A percentile compares a stretch with the other conserved stretches of the same genome.
Conservation (phyloP, 163 green algal genomes). For the Scenedesmus sp. region DNA sequence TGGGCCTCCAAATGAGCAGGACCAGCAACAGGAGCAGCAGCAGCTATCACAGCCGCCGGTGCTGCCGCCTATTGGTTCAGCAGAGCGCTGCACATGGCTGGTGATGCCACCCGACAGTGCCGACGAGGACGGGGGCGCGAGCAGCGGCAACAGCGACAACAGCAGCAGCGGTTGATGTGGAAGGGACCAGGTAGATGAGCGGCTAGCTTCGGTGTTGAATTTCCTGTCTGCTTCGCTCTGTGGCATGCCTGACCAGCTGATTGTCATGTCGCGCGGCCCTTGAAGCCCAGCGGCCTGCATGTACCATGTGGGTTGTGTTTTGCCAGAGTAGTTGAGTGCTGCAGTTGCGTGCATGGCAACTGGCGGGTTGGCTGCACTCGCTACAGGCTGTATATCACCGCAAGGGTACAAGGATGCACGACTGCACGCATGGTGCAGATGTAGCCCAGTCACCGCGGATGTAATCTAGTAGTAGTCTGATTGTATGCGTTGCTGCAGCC, state of each 20-base stretch:
- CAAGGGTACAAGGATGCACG: not conserved
- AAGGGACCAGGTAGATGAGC: not conserved
- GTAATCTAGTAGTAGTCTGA: not conserved
- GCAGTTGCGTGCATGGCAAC: not conserved
- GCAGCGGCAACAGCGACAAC: not conserved
- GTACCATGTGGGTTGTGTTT: no score
- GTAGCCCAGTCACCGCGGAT: not conserved
- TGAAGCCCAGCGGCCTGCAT: no score
- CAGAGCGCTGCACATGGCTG: slow-evolving; percentile 43
- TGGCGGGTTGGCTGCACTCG: not conserved
- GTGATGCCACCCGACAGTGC: not conserved
- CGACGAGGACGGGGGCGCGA: not conserved
- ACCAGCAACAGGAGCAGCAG: not conserved
- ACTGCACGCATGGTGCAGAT: not conserved
- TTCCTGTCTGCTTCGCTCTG: no score
- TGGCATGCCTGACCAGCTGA: no score
- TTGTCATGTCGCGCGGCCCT: no score
- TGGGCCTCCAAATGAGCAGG: not conserved
- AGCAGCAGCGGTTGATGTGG: not conserved
- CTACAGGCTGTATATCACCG: not conserved
- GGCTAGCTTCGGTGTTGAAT: not conserved
- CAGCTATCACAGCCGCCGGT: not conserved
- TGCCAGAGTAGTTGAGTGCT: not conserved
- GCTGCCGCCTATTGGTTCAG: not conserved
- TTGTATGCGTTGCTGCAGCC: not conserved